These are phyloP conservation scores for Ceratocystis cubensis DNA, from an alignment of 2,329 filamentous ascomycete genomes.

Conservation along the genomic window DNA sequence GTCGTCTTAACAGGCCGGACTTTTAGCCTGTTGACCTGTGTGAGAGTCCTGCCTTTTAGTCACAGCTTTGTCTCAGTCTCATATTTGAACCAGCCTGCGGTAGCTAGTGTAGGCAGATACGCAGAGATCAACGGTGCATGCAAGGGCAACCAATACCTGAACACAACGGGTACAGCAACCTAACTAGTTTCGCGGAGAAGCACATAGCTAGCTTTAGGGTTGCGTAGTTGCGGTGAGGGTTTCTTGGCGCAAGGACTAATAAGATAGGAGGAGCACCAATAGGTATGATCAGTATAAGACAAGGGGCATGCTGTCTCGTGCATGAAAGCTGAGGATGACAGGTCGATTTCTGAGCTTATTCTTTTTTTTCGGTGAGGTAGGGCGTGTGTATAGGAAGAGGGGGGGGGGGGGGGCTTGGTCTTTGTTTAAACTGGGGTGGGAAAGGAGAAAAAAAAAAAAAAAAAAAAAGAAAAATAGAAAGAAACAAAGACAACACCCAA, in stretches of 20 bases:
- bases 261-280: background rate
- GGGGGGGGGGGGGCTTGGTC: too few relatives aligned
- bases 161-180: background rate
- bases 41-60: background rate
- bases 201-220: background rate
- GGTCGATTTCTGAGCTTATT: slow-evolving; percentile 1
- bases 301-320: background rate
- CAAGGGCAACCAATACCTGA: too few relatives aligned
- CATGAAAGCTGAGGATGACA: background rate
- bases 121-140: too few relatives aligned
- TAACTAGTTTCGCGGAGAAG: background rate
- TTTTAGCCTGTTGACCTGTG: background rate
- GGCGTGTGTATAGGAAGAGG: background rate
- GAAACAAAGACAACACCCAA: background rate
- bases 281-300: background rate
- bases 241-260: background rate
- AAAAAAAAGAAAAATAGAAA: background rate
- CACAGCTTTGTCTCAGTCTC: background rate
- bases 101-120: too few relatives aligned
- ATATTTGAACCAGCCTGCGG: background rate
- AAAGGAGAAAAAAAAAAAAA: background rate
- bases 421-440: too few relatives aligned
- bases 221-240: background rate
- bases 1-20: background rate
- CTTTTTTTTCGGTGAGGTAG: background rate